Evolutionary conservation across 257 asterid genomes (phyloP).

Genomic region (Fraxinus excelsior): DNA sequence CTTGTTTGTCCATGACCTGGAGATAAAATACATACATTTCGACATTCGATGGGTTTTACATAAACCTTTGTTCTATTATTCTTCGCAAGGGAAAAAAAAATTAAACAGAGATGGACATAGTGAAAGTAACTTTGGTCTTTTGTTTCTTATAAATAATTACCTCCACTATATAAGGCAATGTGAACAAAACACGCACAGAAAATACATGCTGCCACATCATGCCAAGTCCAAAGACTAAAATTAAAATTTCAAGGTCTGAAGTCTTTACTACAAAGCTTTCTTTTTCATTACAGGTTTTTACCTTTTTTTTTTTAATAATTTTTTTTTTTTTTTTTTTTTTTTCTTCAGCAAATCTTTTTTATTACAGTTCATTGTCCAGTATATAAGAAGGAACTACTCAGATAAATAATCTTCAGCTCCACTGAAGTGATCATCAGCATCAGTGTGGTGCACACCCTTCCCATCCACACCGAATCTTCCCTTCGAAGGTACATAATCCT

Average conservation of each 20-base stretch:
- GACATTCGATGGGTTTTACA: background rate
- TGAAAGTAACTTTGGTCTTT: background rate
- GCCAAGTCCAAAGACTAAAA: background rate
- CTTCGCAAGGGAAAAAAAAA: background rate
- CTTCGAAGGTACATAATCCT: conserved; percentile 60
- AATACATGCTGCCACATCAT: background rate
- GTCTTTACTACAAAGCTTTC: background rate
- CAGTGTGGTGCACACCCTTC: conserved; percentile 46
- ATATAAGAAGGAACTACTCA: conserved; percentile 44
- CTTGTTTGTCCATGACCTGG: background rate
- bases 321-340: too few species aligned
- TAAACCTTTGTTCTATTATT: background rate
- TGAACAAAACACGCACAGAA: background rate
- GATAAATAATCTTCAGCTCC: conserved; percentile 74
- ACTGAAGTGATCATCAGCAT: conserved; percentile 56
- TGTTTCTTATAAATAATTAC: background rate
- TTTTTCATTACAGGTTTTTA: too few species aligned
- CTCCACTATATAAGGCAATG: background rate
- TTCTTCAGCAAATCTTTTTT: background rate
- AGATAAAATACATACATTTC: background rate
- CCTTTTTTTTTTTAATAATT: too few species aligned
- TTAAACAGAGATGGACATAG: too few species aligned
- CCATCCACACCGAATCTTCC: conserved; percentile 49
- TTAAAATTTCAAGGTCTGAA: background rate
- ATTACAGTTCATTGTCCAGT: conserved; percentile 5